phyloP scores from a whole-genome alignment of 495 filamentous ascomycete genomes.

The Glarea lozoyensis region DNA sequence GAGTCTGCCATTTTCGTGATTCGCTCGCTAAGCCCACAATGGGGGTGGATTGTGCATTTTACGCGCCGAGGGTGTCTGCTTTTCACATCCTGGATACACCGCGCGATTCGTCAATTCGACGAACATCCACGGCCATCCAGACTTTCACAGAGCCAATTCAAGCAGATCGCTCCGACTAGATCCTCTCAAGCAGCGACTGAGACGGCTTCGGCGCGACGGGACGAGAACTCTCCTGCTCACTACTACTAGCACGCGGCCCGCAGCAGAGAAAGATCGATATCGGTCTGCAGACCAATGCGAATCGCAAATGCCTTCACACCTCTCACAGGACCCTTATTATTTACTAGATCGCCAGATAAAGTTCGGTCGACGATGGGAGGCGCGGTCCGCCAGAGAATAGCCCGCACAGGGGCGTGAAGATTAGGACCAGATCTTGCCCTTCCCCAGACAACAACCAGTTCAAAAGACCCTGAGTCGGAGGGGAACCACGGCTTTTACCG shows the following conservation, averaged over 20 bases:
- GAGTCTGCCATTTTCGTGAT: constrained; percentile 5
- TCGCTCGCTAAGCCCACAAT: constrained; percentile 1
- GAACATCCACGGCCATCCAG: constrained; percentile 3
- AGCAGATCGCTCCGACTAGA: too few species aligned
- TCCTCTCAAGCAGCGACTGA: too few species aligned
- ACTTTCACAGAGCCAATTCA: too few species aligned
- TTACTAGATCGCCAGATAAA: background rate
- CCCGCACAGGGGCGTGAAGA: too few species aligned
- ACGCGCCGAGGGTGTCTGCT: constrained; percentile 7
- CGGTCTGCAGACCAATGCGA: constrained; percentile 6
- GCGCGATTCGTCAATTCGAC: constrained; percentile 9
- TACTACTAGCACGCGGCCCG: background rate
- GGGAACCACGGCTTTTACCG: too few species aligned
- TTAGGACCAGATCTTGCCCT: too few species aligned
- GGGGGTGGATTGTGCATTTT: constrained; percentile 6
- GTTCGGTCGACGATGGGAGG: constrained; percentile 8
- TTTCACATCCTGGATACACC: background rate
- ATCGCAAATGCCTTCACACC: background rate
- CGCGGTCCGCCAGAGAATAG: constrained; percentile 11
- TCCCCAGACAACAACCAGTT: too few species aligned
- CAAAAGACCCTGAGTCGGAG: too few species aligned
- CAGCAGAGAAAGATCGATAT: background rate
- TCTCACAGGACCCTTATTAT: constrained; percentile 1
- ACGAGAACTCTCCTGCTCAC: too few species aligned
- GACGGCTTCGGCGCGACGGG: background rate